These are phyloP conservation scores for Didymella exigua DNA, from an alignment of 2,329 filamentous ascomycete genomes.

Conservation along the genomic window DNA sequence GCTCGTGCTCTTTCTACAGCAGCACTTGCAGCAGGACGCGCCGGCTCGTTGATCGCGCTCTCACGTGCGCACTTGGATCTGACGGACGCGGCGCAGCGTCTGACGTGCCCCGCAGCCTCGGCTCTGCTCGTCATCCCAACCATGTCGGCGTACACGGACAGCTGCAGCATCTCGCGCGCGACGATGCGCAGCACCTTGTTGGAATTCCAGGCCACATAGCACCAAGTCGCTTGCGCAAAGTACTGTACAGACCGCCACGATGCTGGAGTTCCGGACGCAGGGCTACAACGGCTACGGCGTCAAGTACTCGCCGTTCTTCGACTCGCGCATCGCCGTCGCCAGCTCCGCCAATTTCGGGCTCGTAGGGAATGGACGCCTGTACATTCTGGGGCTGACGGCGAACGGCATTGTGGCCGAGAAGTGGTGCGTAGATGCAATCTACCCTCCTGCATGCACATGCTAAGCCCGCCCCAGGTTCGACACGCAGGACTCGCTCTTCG, in stretches of 20 bases:
- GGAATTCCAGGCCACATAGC: slow-evolving; percentile 23
- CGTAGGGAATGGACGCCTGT: slow-evolving; percentile 92
- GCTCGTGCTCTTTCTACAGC: too few relatives aligned
- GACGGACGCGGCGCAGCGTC: slow-evolving; percentile 3
- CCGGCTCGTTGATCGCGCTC: slow-evolving; percentile 29
- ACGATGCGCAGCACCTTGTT: slow-evolving; percentile 22
- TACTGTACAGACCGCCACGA: slow-evolving; percentile 48
- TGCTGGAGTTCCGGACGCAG: slow-evolving; percentile 93
- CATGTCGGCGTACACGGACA: slow-evolving; percentile 25
- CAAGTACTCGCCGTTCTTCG: slow-evolving; percentile 98
- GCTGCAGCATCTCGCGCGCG: slow-evolving; percentile 18
- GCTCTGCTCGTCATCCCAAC: slow-evolving; percentile 28
- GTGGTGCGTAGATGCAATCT: slow-evolving; percentile 62
- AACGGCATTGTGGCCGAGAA: slow-evolving; percentile 85
- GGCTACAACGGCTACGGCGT: slow-evolving; percentile 96
- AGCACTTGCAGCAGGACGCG: too few relatives aligned
- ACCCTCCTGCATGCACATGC: background rate
- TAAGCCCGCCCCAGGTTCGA: slow-evolving; percentile 70
- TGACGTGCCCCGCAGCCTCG: slow-evolving; percentile 35
- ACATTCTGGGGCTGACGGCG: slow-evolving; percentile 79
- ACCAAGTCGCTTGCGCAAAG: background rate
- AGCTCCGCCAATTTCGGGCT: slow-evolving; percentile 95
- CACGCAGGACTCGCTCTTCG: slow-evolving; percentile 95
- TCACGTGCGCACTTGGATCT: slow-evolving; percentile 6
- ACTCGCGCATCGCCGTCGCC: slow-evolving; percentile 88